Percentiles rank a stretch among this genome's conserved stretches.
These are phyloP conservation scores for Dipteronia dyeriana DNA, from an alignment of 345 rosid species.

Conservation along the genomic window DNA sequence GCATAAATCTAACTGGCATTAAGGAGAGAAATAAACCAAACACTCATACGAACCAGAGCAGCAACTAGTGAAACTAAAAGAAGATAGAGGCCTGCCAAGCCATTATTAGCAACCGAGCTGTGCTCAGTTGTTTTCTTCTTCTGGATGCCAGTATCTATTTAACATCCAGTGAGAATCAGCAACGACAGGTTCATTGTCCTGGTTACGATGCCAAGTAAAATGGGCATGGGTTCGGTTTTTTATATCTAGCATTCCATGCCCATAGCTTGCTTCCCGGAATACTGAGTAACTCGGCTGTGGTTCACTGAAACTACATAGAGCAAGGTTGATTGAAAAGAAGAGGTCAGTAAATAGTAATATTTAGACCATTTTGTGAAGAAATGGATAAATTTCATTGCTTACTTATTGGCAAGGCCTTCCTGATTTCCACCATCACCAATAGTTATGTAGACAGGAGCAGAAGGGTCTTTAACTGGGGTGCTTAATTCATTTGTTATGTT, in stretches of 20 bases:
- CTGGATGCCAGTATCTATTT: slow-evolving; percentile 31
- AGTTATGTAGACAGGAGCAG: slow-evolving; percentile 39
- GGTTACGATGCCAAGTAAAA: slow-evolving; percentile 42
- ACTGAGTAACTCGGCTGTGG: slow-evolving; percentile 43
- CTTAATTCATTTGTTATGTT: slow-evolving; percentile 34
- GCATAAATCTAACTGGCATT: neutral
- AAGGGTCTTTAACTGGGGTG: slow-evolving; percentile 27
- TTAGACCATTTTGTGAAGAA: neutral
- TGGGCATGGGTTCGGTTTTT: slow-evolving; percentile 40
- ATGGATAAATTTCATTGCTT: neutral
- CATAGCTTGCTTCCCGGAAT: slow-evolving; percentile 41
- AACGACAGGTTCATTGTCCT: slow-evolving; percentile 29
- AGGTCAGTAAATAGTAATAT: neutral
- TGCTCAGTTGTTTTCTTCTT: slow-evolving; percentile 24
- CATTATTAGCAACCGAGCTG: neutral
- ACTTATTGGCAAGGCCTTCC: slow-evolving; percentile 41
- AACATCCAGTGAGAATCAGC: slow-evolving; percentile 41
- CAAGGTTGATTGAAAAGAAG: neutral
- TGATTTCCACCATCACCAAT: slow-evolving; percentile 47
- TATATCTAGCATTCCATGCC: slow-evolving; percentile 37
- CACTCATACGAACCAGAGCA: neutral
- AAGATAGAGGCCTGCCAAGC: neutral
- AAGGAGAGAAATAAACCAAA: neutral
- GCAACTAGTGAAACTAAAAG: neutral
- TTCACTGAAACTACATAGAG: slow-evolving; percentile 24